Evolutionary conservation across 768 basidiomycete species (phyloP), one percentile per base, ranked within the genome.

Genomic region (Gymnopilus dilepis): DNA sequence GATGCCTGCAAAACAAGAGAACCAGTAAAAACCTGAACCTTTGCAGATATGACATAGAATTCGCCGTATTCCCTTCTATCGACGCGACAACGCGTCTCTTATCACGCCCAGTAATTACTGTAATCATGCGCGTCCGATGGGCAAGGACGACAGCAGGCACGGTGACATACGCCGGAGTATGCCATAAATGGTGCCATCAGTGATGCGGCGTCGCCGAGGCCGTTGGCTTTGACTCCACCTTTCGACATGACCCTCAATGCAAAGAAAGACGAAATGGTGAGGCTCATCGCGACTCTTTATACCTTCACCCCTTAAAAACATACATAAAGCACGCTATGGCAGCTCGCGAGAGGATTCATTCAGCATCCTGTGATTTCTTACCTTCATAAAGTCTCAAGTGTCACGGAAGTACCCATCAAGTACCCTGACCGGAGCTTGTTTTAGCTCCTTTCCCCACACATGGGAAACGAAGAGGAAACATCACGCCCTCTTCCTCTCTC

Each of bases 121-220:
- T n/a, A n/a, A 42, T n/a, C 63, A 50, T 59, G 60, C 69, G 69
- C 58, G 67, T 66, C 69, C 69, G 69, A 70, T 70, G 69, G 69
- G 56, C 67, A 65, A 70, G 69, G 69, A 68, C 67, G 52, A 34
- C 31, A n/a, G 47, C n/a, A n/a, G 37, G 37, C 34, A 54, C 34
- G 24, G 38, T 33, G 52, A 26, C 47, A 17, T 28, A 50, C 17
- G 7, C 28, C 13, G 19, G 57, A 43, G 12, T 30, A 34, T 43
- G 11, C 53, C 28, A 57, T 19, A 57, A 48, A 19, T 55, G 45
- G 45, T 41, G n/a, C n/a, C n/a, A 47, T 26, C 50, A 31, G 13
- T 50, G 47, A 50, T 50, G 47, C 31, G 11, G 28, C 13, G 28
- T 31, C 47, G 28, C 47, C 47, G 47, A 50, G 28, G 17, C 47